A percentile compares a stretch with the other conserved stretches of the same genome.
Conservation (phyloP, 1,139 yeast genomes). For the Pneumocystis wakefieldiae region DNA sequence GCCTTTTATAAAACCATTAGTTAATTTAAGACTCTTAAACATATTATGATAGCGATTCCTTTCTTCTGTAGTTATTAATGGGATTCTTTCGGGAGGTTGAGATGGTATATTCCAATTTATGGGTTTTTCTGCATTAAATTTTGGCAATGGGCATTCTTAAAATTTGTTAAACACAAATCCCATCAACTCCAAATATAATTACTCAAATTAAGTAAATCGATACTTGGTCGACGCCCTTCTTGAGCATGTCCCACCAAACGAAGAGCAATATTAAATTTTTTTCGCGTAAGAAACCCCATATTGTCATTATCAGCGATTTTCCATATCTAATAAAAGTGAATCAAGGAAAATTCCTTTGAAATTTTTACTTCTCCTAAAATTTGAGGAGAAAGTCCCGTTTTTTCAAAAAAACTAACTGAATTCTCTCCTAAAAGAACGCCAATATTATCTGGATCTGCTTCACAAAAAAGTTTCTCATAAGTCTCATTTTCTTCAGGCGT, state of each 20-base stretch:
- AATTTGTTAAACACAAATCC: slow-evolving; percentile 25
- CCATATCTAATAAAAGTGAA: slow-evolving; percentile 41
- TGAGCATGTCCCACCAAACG: slow-evolving; percentile 84
- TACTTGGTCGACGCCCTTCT: slow-evolving; percentile 43
- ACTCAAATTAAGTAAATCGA: slow-evolving; percentile 24
- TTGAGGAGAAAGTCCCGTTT: slow-evolving; percentile 67
- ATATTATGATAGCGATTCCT: slow-evolving; percentile 9
- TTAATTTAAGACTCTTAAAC: slow-evolving; percentile 20
- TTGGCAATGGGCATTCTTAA: slow-evolving; percentile 36
- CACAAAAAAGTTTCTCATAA: slow-evolving; percentile 59
- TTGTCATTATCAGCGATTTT: slow-evolving; percentile 74
- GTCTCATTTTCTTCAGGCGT: slow-evolving; percentile 65
- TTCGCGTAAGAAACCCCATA: slow-evolving; percentile 68
- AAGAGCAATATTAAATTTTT: slow-evolving; percentile 73
- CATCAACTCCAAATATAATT: slow-evolving; percentile 1
- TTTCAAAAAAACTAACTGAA: slow-evolving; percentile 73
- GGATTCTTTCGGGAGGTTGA: slow-evolving; percentile 14
- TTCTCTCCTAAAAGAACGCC: slow-evolving; percentile 84
- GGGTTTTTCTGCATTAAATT: slow-evolving; percentile 19
- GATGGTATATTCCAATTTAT: slow-evolving; percentile 12
- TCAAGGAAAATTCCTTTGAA: not conserved
- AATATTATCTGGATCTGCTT: slow-evolving; percentile 61
- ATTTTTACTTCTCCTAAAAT: slow-evolving; percentile 49
- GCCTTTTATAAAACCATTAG: slow-evolving; percentile 47
- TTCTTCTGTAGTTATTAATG: slow-evolving; percentile 11